phyloP scores from a whole-genome alignment of 805 yeast genomes.

The Gaillardinia entomophila region DNA sequence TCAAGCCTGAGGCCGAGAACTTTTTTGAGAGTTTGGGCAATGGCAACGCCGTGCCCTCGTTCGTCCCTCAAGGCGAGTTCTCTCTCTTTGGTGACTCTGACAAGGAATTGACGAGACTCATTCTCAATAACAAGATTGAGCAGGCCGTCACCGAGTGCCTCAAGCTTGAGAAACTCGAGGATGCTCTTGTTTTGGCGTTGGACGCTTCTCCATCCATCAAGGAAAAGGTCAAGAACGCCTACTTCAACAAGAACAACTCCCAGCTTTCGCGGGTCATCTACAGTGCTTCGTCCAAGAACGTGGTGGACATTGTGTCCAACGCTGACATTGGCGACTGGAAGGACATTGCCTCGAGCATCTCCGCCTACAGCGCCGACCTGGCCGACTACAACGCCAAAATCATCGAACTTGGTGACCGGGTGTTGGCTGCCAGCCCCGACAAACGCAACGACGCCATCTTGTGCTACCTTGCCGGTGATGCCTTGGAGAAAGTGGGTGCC shows the following conservation, averaged over 20 bases:
- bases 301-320: constrained; percentile 68
- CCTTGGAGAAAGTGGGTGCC: constrained; percentile 69
- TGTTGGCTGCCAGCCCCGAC: constrained; percentile 26
- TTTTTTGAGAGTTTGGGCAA: constrained; percentile 35
- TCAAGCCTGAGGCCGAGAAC: constrained; percentile 10
- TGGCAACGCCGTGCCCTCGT: constrained; percentile 12
- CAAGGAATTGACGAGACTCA: constrained; percentile 31
- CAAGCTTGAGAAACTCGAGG: constrained; percentile 56
- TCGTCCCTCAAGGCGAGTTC: constrained; percentile 53
- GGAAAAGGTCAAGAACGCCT: constrained; percentile 64
- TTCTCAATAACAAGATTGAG: constrained; percentile 58
- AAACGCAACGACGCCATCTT: constrained; percentile 67
- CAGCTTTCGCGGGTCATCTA: constrained; percentile 71
- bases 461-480: constrained; percentile 75
- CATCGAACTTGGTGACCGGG: constrained; percentile 71
- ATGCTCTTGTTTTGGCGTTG: constrained; percentile 78
- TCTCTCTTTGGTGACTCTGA: constrained; percentile 33
- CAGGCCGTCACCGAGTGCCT: constrained; percentile 67
- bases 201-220: constrained; percentile 57
- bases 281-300: constrained; percentile 50
- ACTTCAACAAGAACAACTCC: constrained; percentile 52
- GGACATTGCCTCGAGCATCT: constrained; percentile 65
- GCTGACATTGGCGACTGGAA: constrained; percentile 81
- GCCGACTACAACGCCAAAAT: constrained; percentile 50
- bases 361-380: constrained; percentile 46